Conservation (phyloP, 2,329 filamentous ascomycete genomes). For the Claviceps purpurea region DNA sequence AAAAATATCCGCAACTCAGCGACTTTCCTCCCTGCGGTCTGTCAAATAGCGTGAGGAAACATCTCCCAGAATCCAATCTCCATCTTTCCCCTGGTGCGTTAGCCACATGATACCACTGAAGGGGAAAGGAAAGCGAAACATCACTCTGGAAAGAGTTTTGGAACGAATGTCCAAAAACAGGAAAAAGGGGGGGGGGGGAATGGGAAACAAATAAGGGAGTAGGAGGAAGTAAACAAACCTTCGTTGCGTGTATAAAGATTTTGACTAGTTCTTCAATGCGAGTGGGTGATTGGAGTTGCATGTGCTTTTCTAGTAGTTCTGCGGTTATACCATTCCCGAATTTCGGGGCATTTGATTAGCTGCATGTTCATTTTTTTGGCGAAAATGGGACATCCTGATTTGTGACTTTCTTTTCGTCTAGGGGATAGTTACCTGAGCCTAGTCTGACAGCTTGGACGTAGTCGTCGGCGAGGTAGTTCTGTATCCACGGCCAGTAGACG, state of each 20-base stretch:
- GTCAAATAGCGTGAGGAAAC: constrained; percentile 24
- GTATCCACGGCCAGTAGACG: constrained; percentile 79
- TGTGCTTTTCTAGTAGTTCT: constrained; percentile 66
- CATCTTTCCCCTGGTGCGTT: constrained; percentile 23
- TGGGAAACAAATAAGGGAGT: not conserved
- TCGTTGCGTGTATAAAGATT: constrained; percentile 81
- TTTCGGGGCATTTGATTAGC: not conserved
- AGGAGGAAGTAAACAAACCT: constrained; percentile 33
- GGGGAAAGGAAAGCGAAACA: not conserved
- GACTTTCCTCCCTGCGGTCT: too few relatives aligned
- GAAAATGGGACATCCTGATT: not conserved
- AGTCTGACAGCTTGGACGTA: constrained; percentile 59
- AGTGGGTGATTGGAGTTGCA: constrained; percentile 55
- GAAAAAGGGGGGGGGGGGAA: too few relatives aligned
- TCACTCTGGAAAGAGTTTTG: too few relatives aligned
- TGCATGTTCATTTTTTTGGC: not conserved
- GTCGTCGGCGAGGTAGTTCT: constrained; percentile 74
- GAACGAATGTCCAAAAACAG: too few relatives aligned
- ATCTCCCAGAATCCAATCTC: constrained; percentile 43
- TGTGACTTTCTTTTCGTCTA: not conserved
- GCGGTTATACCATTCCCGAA: not conserved
- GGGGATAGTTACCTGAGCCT: constrained; percentile 47
- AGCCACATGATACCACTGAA: not conserved
- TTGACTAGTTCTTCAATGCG: constrained; percentile 70
- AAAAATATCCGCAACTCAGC: too few relatives aligned